Base-by-base conservation (phyloP, 2,329 filamentous ascomycete genomes). In the Elsinoe batatas region DNA sequence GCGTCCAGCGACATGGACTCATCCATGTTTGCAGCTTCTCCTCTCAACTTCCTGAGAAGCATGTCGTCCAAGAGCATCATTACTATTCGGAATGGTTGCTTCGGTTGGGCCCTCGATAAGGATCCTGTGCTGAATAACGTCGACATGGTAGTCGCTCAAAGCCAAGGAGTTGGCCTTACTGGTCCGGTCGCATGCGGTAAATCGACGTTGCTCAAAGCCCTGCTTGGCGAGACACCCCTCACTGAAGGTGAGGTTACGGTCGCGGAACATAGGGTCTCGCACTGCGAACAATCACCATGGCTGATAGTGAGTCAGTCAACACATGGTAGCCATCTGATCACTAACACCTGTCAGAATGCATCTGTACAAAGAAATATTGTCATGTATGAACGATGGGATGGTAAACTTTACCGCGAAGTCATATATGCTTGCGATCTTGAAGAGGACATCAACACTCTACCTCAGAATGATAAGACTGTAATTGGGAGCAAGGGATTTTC, bases 161-260 rank as follows among this genome's bases (percentile, higher is more conserved):
- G 69, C 33, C 74, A 70, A 58, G 67, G 77, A 49, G 73, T 72
- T 20, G 73, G 77, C 63, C 61, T 78, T 7, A 68, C 77, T 56
- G 76, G 76, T 17, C 75, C 76, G n/a, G 74, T 77, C 18, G 76
- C 74, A 5, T 78, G 73, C 57, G 76, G 76, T 3, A 79, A 79
- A 58, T 77, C 76, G 12, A 77, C 75, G 3, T 61, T 79, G 6
- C 65, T 75, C 7, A 73, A 74, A 57, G 67, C 69, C 13, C 60
- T 76, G 12, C 68, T 76, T 1, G 72, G 72, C 32, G 72, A 75
- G 57, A 65, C 70, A 1, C 64, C 68, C 5, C 64, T 63, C 68
- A 50, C 64, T 65, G 49, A 54, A 67, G 51, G 51, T 15, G 15
- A 32, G 17, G 30, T 42, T 3, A 11, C 66, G 64, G 20, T 68